phyloP scores from a whole-genome alignment of 208 protist species.

The Leishmania guyanensis region DNA sequence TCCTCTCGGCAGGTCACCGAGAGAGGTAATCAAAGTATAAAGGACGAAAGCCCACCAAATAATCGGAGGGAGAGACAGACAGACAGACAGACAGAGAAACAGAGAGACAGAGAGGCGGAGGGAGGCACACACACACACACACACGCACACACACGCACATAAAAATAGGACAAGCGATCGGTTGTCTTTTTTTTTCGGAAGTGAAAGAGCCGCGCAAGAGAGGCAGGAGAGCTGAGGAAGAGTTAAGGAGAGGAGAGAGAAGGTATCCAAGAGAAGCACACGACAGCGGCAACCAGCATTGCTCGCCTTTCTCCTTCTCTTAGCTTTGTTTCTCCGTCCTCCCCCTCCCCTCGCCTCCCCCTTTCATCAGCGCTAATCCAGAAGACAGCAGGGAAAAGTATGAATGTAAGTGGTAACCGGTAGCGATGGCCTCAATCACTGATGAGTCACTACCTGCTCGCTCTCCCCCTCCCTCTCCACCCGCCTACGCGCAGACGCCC shows the following conservation, averaged over 20 bases:
- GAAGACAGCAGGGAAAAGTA: background rate
- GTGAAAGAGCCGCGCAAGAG: background rate
- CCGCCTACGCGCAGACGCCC: background rate
- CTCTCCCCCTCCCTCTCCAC: background rate
- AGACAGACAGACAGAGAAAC: too few relatives aligned
- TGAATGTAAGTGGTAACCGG: background rate
- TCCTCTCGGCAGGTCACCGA: background rate
- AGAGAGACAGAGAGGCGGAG: too few relatives aligned
- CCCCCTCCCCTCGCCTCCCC: background rate
- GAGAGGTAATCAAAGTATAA: too few relatives aligned
- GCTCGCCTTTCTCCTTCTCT: background rate
- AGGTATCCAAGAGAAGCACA: background rate
- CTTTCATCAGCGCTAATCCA: background rate
- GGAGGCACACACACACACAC: conserved; percentile 3
- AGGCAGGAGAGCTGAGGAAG: background rate
- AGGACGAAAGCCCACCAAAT: too few relatives aligned
- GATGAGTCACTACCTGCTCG: background rate
- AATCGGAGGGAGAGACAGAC: too few relatives aligned
- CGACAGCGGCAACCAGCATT: background rate
- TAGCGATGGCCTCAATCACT: background rate
- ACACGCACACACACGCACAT: background rate
- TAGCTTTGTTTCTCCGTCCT: background rate
- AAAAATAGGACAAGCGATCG: too few relatives aligned
- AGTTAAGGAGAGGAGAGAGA: background rate
- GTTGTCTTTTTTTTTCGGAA: too few relatives aligned